phyloP scores from a whole-genome alignment of 1,139 yeast species.

The Magnusiomyces tetraspermus region DNA sequence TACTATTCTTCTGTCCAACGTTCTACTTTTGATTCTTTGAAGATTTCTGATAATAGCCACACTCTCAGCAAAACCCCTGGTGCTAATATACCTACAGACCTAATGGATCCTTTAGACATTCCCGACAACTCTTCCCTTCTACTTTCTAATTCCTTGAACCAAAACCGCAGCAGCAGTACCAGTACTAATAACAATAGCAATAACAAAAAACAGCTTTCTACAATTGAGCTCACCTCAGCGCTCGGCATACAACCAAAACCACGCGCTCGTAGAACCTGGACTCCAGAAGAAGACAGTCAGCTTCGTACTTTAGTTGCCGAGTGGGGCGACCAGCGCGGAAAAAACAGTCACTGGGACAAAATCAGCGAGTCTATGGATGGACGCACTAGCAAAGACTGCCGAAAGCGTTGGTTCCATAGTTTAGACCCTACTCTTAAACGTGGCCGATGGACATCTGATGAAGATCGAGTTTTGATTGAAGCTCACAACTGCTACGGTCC shows the following conservation, averaged over 20 bases:
- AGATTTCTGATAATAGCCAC: too few species aligned
- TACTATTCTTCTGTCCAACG: too few species aligned
- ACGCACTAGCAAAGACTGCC: slow-evolving; percentile 81
- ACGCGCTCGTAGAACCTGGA: slow-evolving; percentile 53
- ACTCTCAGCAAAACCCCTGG: too few species aligned
- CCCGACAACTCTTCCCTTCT: too few species aligned
- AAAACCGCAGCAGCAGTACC: too few species aligned
- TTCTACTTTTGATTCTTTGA: too few species aligned
- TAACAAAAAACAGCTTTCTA: slow-evolving; percentile 15
- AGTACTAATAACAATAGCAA: too few species aligned
- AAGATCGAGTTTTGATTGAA: slow-evolving; percentile 54
- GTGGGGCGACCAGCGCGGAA: slow-evolving; percentile 89
- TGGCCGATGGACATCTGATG: slow-evolving; percentile 86
- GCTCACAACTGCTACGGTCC: slow-evolving; percentile 67
- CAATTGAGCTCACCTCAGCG: slow-evolving; percentile 15
- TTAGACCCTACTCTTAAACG: slow-evolving; percentile 71
- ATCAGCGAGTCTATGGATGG: slow-evolving; percentile 60
- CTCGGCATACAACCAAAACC: slow-evolving; percentile 14
- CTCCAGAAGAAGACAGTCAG: slow-evolving; percentile 63
- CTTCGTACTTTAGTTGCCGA: slow-evolving; percentile 59
- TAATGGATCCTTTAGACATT: too few species aligned
- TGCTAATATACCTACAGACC: too few species aligned
- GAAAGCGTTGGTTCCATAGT: slow-evolving; percentile 83
- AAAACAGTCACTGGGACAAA: slow-evolving; percentile 57
- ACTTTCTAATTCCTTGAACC: too few species aligned